Base-by-base conservation (phyloP, 2,329 filamentous ascomycete species). In the Diplodia sapinea region DNA sequence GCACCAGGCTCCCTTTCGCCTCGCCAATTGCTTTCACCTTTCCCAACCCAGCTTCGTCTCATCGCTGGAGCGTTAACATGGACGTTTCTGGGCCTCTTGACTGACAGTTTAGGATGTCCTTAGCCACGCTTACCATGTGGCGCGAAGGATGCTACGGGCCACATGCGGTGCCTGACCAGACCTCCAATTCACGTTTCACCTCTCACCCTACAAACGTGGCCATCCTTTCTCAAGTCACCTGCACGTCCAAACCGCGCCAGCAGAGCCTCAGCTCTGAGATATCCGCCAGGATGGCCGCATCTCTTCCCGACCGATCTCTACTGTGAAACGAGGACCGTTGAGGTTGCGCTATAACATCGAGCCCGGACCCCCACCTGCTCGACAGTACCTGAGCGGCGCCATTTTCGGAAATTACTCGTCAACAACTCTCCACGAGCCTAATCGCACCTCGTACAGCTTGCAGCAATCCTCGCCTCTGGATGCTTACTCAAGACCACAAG, bases 41-140 rank as follows among this genome's bases (percentile, higher is more conserved):
- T 61, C 40, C 57, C 26, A 33, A 43, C 15, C 31, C 56, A 15
- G 56, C 56, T n/a, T 61, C 56, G 38, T 17, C 13, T 9, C 40
- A 11, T n/a, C 26, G 15, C 8, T 13, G 12, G n/a, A 43, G 36
- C 20, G 36, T 17, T 29, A n/a, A 31, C 26, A 20, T 23, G 40
- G 40, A 12, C 15, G 57, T 50, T 49, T 61, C 57, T 43, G 57
- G 9, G 31, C 8, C 29, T 17, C 40, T 36, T 29, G 20, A 4
- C 40, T 20, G 13, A 36, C n/a, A 13, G 13, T n/a, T 43, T 43
- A 13, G 55, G 55, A 47, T 43, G 5, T 13, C 40, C 36, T 6
- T 29, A 9, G 9, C 8, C n/a, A 29, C 33, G 17, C 36, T 36
- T 43, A 11, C 20, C 55, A 23, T 20, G 26, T 49, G 40, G 40